Evolutionary conservation across 1,284 basidiomycete species (phyloP), one percentile per base, ranked within the genome.

Genomic region (Amylostereum areolatum): DNA sequence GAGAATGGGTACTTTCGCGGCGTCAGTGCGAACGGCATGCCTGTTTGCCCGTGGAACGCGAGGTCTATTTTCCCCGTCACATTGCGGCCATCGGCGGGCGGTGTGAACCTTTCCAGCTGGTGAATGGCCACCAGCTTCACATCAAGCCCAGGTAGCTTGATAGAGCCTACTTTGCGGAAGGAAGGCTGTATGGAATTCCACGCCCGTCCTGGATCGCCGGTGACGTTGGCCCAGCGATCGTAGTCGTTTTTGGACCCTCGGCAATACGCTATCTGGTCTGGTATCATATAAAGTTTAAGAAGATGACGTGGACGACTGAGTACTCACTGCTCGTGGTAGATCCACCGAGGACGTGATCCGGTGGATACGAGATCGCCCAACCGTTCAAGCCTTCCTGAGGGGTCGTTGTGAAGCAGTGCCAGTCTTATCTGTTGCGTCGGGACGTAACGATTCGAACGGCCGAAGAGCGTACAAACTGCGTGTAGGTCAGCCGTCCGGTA

Each of bases 201-300:
- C 4, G 61, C 59, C 71, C 70, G 73, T 3, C 65, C 63, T 0
- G 53, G 9, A 45, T 73, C 71, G 5, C 64, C 66, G 11, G 68
- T 61, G 18, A 69, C 51, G 1, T 53, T 52, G 4, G 69, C 70
- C 43, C 60, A 65, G 7, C 61, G 55, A 51, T 73, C 62, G 47
- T 60, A 73, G 43, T 73, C 69, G 29, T 66, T 66, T 5, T 52
- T 56, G 3, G 69, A 64, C 9, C 70, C 72, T 34, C 67, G 65
- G 4, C 62, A 66, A 53, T 69, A 70, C 4, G 63, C 57, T 46
- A 70, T 57, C 43, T 59, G 65, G 47, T 73, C 69, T 72, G 35
- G 11, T 33, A 32, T 3, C 31, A 12, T 32, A 10, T 5, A 18
- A 4, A 29, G 35, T 18, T 18, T 18, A 18, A 18, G 7, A 32